Percentiles rank a stretch among this genome's conserved stretches.
Conservation (phyloP, 2,329 filamentous ascomycete species). For the Aspergillus sp. region DNA sequence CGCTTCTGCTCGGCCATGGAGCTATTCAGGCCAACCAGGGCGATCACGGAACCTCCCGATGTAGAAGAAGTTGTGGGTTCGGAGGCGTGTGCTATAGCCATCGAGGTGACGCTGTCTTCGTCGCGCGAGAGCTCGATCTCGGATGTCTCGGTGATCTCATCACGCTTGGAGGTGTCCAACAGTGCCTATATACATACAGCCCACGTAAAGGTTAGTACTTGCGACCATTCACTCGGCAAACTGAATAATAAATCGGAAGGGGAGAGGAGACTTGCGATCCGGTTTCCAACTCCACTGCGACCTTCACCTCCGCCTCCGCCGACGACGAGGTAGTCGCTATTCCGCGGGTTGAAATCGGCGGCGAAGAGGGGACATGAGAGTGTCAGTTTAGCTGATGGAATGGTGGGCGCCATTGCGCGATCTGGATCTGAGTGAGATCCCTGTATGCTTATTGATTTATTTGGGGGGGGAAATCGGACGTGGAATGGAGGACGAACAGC, state of each 20-base stretch:
- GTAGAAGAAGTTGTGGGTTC: slow-evolving; percentile 14
- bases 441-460: neutral
- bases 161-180: slow-evolving; percentile 59
- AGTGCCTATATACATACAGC: slow-evolving; percentile 46
- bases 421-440: neutral
- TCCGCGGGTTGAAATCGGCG: slow-evolving; percentile 77
- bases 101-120: slow-evolving; percentile 81
- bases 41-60: slow-evolving; percentile 37
- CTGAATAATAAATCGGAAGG: neutral
- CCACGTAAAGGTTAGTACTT: slow-evolving; percentile 1
- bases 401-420: slow-evolving; percentile 29
- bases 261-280: slow-evolving; percentile 55
- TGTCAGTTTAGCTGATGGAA: slow-evolving; percentile 50
- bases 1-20: slow-evolving; percentile 61
- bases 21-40: slow-evolving; percentile 78
- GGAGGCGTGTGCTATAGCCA: slow-evolving; percentile 59
- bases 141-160: slow-evolving; percentile 55
- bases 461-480: slow-evolving; percentile 3
- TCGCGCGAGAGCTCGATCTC: slow-evolving; percentile 72
- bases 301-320: slow-evolving; percentile 81
- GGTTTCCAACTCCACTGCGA: slow-evolving; percentile 74
- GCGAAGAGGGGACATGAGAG: slow-evolving; percentile 79
- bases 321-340: slow-evolving; percentile 67
- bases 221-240: neutral
- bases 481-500: neutral